Evolutionary conservation across 495 filamentous ascomycete genomes (phyloP).

Genomic region (Talaromyces borbonicus): DNA sequence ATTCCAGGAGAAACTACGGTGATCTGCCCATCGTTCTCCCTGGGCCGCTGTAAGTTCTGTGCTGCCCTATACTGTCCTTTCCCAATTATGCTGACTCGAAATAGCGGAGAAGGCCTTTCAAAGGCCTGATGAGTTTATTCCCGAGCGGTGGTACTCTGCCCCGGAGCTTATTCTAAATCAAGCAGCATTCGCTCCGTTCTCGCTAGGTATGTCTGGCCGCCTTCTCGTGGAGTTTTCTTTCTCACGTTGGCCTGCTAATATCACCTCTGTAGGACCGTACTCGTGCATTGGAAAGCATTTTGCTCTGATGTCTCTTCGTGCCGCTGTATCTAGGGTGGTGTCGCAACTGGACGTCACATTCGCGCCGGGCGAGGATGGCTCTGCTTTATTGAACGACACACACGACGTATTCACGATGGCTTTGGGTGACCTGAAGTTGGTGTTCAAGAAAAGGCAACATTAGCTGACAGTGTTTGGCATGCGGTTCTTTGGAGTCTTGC

Average conservation of each 20-base stretch:
- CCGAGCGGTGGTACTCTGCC: slow-evolving; percentile 23
- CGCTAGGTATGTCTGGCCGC: too few relatives aligned
- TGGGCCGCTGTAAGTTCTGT: slow-evolving; percentile 13
- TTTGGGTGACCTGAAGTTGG: too few relatives aligned
- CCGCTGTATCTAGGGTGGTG: slow-evolving; percentile 23
- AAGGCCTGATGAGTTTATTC: slow-evolving; percentile 19
- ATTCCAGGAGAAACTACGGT: slow-evolving; percentile 17
- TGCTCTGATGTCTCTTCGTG: slow-evolving; percentile 37
- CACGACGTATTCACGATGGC: too few relatives aligned
- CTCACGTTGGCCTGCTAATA: too few relatives aligned
- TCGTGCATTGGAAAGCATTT: slow-evolving; percentile 43
- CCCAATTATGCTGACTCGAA: slow-evolving; percentile 6
- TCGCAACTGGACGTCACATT: slow-evolving; percentile 16
- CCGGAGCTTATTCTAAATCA: slow-evolving; percentile 19
- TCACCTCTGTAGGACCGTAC: slow-evolving; percentile 32
- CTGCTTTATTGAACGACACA: too few relatives aligned
- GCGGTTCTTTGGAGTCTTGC: too few relatives aligned
- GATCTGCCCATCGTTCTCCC: slow-evolving; percentile 11
- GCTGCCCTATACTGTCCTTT: background rate
- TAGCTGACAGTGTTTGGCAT: too few relatives aligned
- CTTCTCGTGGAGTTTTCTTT: too few relatives aligned
- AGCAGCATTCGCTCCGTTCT: slow-evolving; percentile 23
- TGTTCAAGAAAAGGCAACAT: too few relatives aligned
- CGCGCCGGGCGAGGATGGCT: too few relatives aligned
- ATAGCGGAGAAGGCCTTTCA: slow-evolving; percentile 10